phyloP scores from a whole-genome alignment of 208 protist genomes.

The Wallacemonas sp. region DNA sequence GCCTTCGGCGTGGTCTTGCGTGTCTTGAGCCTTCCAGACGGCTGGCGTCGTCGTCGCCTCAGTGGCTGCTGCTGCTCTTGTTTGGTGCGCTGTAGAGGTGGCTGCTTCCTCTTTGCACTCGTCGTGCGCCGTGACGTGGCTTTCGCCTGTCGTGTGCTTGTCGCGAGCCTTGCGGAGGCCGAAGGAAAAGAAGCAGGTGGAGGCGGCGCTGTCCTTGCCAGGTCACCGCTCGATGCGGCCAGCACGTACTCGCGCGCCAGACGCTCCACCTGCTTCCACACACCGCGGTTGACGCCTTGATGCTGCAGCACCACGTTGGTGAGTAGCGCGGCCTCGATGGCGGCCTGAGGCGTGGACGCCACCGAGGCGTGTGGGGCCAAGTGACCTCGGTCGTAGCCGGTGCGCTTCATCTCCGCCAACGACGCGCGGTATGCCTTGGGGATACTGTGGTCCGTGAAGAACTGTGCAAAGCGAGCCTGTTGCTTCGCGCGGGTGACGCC shows the following conservation, averaged over 20 bases:
- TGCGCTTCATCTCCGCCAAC: conserved; percentile 22
- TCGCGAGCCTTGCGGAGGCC: no score
- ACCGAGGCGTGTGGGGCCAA: conserved; percentile 72
- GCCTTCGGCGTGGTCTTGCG: background rate
- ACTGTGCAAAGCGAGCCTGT: conserved; percentile 27
- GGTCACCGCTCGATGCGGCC: background rate
- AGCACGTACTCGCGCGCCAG: conserved; percentile 47
- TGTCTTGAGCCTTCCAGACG: no score
- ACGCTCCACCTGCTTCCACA: conserved; percentile 61
- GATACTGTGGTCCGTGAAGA: conserved; percentile 47
- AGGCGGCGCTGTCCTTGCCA: background rate
- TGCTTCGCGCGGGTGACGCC: conserved; percentile 24
- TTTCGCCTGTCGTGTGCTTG: no score
- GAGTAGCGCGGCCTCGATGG: conserved; percentile 50
- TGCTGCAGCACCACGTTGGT: conserved; percentile 65
- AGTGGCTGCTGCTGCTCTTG: no score
- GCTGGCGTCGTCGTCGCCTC: no score
- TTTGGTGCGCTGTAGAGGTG: no score
- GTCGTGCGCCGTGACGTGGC: no score
- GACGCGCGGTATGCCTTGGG: conserved; percentile 21
- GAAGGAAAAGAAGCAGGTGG: no score
- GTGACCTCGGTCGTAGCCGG: conserved; percentile 57
- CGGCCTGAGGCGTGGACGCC: conserved; percentile 27
- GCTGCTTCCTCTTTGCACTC: no score
- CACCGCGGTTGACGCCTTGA: conserved; percentile 43